Percentiles rank a stretch among this genome's conserved stretches.
These are phyloP conservation scores for Asterionellopsis glacialis DNA, from an alignment of 108 stramenopile genomes.

Conservation along the genomic window DNA sequence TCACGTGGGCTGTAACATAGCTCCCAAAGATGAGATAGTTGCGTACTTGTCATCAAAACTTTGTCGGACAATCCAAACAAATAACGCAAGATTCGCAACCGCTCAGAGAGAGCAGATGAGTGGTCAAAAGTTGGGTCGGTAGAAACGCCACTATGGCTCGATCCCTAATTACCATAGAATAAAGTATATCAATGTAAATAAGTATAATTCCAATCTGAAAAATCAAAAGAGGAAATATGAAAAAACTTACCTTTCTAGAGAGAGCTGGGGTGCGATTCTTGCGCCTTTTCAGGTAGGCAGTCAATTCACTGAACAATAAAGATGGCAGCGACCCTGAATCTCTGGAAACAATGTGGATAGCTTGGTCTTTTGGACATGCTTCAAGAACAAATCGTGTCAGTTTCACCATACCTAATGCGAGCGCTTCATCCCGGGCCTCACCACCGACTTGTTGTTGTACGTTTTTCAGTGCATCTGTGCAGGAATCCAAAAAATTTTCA, in stretches of 20 bases:
- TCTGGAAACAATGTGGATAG: conserved; percentile 30
- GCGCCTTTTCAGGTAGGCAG: conserved; percentile 53
- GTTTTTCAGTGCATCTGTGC: conserved; percentile 40
- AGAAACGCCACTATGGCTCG: not conserved
- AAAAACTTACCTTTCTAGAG: conserved; percentile 5
- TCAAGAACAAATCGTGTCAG: conserved; percentile 79
- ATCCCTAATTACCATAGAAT: conserved; percentile 15
- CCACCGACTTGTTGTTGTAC: conserved; percentile 4
- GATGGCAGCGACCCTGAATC: conserved; percentile 36
- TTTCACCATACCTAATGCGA: conserved; percentile 70
- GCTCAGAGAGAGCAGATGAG: conserved; percentile 33
- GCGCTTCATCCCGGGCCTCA: conserved; percentile 42
- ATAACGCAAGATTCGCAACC: conserved; percentile 66
- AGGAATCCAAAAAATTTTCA: conserved; percentile 51
- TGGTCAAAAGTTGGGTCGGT: not conserved
- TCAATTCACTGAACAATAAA: conserved; percentile 69
- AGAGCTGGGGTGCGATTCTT: conserved; percentile 4
- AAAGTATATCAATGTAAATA: not conserved
- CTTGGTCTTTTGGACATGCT: conserved; percentile 57
- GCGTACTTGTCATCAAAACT: conserved; percentile 40
- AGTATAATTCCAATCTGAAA: not conserved
- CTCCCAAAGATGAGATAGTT: conserved; percentile 68
- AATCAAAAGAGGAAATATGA: not conserved
- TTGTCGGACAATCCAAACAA: conserved; percentile 59
- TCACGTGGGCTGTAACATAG: conserved; percentile 59